Evolutionary conservation across 2,329 filamentous ascomycete species (phyloP).

Genomic region (Pseudogymnoascus sp.): DNA sequence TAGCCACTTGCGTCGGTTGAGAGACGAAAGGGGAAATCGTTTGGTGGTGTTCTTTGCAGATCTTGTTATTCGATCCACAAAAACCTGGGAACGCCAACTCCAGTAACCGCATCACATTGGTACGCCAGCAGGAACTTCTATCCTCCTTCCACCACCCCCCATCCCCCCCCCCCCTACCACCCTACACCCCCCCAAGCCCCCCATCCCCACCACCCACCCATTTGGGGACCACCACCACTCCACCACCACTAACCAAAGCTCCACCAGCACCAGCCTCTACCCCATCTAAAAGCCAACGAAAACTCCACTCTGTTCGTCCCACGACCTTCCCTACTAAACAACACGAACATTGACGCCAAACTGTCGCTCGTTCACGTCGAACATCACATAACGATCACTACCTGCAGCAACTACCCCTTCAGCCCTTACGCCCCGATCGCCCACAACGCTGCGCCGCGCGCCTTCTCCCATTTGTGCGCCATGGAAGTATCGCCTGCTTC

Average conservation of each 20-base stretch:
- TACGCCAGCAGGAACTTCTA: not conserved
- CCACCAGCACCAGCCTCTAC: slow-evolving; percentile 1
- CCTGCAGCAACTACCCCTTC: not conserved
- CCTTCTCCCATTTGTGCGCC: not conserved
- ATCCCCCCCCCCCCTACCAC: not conserved
- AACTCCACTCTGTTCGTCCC: slow-evolving; percentile 3
- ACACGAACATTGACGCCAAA: slow-evolving; percentile 1
- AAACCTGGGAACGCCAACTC: not conserved
- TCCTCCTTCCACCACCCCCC: not conserved
- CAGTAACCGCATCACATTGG: not conserved
- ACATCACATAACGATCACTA: not conserved
- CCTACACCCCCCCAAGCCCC: not conserved
- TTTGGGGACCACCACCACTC: not conserved
- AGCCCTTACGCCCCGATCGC: not conserved
- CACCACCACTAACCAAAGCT: not conserved
- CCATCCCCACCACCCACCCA: not conserved
- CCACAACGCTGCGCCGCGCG: not conserved
- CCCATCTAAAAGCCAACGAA: slow-evolving; percentile 6
- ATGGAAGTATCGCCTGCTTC: slow-evolving; percentile 6
- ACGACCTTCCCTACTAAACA: not conserved
- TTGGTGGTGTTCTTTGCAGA: not conserved
- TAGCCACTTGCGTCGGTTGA: slow-evolving; percentile 5
- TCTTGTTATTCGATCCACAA: not conserved
- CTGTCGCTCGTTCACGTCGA: not conserved
- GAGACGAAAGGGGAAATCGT: not conserved